Conservation (phyloP, 2,329 filamentous ascomycete species). For the Neofusicoccum umdonicola region DNA sequence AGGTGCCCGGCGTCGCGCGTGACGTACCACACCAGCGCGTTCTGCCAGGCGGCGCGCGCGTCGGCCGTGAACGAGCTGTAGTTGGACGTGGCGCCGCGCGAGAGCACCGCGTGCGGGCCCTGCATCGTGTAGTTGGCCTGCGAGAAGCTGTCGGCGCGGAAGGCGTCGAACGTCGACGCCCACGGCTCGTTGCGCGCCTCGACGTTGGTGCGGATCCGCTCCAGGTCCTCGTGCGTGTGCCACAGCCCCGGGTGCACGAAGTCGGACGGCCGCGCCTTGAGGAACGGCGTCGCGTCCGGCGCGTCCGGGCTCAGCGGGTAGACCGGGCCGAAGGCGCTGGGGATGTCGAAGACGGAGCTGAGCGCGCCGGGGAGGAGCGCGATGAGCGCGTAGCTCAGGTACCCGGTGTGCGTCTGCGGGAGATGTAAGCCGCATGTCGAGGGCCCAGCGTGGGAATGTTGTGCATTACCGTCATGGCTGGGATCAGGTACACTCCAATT, state of each 20-base stretch:
- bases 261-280: slow-evolving; percentile 9
- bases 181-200: slow-evolving; percentile 23
- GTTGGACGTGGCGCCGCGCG: slow-evolving; percentile 35
- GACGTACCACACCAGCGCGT: slow-evolving; percentile 46
- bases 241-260: slow-evolving; percentile 27
- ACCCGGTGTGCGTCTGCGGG: no score
- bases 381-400: no score
- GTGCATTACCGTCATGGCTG: no score
- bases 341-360: neutral
- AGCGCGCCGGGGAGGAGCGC: neutral
- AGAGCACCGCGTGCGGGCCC: slow-evolving; percentile 31
- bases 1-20: slow-evolving; percentile 38
- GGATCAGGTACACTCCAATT: no score
- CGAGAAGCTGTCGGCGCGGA: slow-evolving; percentile 16
- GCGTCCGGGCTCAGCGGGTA: neutral
- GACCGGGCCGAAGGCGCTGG: neutral
- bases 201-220: slow-evolving; percentile 22
- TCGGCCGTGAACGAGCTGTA: slow-evolving; percentile 39
- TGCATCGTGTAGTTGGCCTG: slow-evolving; percentile 28
- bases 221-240: slow-evolving; percentile 27
- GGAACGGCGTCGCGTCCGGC: neutral
- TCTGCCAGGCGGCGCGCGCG: slow-evolving; percentile 41
- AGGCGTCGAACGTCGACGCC: slow-evolving; percentile 16
- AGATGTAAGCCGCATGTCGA: no score
- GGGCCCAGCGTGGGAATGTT: no score